Evolutionary conservation across 2,329 filamentous ascomycete genomes (phyloP).

Genomic region (Neonectria faginata): DNA sequence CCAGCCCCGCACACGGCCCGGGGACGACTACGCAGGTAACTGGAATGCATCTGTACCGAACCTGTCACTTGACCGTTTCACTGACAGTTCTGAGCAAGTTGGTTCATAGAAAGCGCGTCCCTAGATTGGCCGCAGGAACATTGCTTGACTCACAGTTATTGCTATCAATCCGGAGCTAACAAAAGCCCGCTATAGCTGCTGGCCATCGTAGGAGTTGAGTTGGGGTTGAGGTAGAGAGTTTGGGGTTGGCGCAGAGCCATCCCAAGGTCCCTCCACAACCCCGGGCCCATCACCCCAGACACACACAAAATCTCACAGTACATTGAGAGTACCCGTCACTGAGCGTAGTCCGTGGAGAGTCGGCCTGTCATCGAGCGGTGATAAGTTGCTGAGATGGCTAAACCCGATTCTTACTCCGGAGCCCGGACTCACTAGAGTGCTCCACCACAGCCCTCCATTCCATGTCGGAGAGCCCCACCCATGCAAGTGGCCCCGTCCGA

Average conservation of each 20-base stretch:
- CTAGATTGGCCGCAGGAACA: not conserved
- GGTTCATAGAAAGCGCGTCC: not conserved
- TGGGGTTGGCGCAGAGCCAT: not conserved
- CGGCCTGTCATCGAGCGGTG: not conserved
- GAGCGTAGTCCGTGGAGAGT: not conserved
- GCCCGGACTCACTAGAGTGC: not conserved
- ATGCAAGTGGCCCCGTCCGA: constrained; percentile 4
- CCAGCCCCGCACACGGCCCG: not conserved
- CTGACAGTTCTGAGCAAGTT: not conserved
- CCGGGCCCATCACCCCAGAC: not conserved
- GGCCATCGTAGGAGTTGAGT: not conserved
- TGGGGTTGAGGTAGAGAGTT: not conserved
- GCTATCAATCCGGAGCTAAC: not conserved
- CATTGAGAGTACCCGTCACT: not conserved
- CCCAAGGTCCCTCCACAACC: not conserved
- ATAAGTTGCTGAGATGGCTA: not conserved
- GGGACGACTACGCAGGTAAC: too few species aligned
- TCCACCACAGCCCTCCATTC: not conserved
- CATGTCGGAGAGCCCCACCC: not conserved
- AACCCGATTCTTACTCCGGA: not conserved
- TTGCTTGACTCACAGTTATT: not conserved
- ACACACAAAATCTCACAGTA: not conserved
- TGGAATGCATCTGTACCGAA: too few species aligned
- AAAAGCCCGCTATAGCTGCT: not conserved
- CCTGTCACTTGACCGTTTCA: too few species aligned